Conservation (phyloP, 345 rosid species). For the Luvunga scandens region DNA sequence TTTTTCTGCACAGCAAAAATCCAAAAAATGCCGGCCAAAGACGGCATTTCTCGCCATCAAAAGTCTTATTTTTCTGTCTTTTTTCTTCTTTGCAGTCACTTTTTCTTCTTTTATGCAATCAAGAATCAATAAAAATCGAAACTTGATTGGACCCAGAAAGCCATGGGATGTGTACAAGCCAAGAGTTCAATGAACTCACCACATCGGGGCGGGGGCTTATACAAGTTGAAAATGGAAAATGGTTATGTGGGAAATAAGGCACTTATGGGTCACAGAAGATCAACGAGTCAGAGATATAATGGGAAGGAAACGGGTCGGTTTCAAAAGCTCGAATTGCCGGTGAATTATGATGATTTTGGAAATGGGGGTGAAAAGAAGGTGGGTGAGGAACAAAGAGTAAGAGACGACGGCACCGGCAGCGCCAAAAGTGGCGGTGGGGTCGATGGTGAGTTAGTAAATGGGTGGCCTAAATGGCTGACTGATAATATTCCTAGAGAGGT, state of each 20-base stretch:
- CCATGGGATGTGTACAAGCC: conserved; percentile 57
- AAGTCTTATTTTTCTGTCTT: conserved; percentile 15
- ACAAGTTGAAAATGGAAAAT: conserved; percentile 43
- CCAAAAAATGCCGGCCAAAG: conserved; percentile 43
- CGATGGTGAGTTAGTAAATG: conserved; percentile 35
- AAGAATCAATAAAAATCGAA: neutral
- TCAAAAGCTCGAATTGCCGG: conserved; percentile 9
- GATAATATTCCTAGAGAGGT: conserved; percentile 50
- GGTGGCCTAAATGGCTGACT: conserved; percentile 69
- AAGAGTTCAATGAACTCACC: conserved; percentile 36
- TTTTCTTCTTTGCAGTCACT: neutral
- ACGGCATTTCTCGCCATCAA: conserved; percentile 38
- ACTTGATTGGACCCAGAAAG: conserved; percentile 12
- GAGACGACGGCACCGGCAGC: neutral
- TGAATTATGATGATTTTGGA: conserved; percentile 16
- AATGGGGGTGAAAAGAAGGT: conserved; percentile 21
- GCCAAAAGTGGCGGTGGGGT: neutral
- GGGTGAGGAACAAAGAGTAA: conserved; percentile 2
- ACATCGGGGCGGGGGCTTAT: conserved; percentile 33
- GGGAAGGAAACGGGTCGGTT: conserved; percentile 14
- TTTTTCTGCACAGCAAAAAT: conserved; percentile 3
- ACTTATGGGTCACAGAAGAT: conserved; percentile 27
- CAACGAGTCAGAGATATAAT: conserved; percentile 43
- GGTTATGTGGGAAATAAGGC: conserved; percentile 30
- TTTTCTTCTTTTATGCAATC: neutral